A percentile compares a stretch with the other conserved stretches of the same genome.
These are phyloP conservation scores for Aspergillus baeticus DNA, from an alignment of 495 filamentous ascomycete species.

Conservation along the genomic window DNA sequence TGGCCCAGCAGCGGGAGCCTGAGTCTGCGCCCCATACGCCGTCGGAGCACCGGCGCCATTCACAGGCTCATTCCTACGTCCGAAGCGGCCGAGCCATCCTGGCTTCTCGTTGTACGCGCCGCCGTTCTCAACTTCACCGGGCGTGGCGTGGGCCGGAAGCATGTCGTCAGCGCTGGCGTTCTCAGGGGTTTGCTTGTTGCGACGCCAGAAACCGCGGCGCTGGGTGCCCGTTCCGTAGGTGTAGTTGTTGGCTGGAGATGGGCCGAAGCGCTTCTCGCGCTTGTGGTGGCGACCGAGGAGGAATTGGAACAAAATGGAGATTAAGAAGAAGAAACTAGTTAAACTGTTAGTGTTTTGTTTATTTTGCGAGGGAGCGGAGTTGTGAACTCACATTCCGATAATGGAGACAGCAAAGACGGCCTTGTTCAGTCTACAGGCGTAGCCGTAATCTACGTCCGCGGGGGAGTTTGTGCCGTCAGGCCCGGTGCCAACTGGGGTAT, in stretches of 20 bases:
- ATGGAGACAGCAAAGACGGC: slow-evolving; percentile 76
- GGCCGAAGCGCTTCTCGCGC: slow-evolving; percentile 77
- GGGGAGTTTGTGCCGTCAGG: slow-evolving; percentile 42
- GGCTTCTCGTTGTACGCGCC: slow-evolving; percentile 24
- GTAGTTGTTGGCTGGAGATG: slow-evolving; percentile 74
- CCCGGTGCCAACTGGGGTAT: slow-evolving; percentile 67
- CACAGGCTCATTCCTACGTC: slow-evolving; percentile 22
- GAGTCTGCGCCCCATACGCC: not conserved
- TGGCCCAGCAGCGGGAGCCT: too few species aligned
- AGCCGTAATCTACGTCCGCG: slow-evolving; percentile 39
- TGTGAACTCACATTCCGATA: slow-evolving; percentile 65
- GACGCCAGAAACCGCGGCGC: slow-evolving; percentile 48
- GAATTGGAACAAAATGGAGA: slow-evolving; percentile 63
- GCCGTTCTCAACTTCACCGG: slow-evolving; percentile 37
- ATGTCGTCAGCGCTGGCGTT: slow-evolving; percentile 26
- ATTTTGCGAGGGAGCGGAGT: not conserved
- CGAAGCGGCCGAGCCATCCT: slow-evolving; percentile 14
- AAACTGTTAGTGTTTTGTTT: not conserved
- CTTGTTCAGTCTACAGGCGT: slow-evolving; percentile 69
- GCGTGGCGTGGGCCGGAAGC: slow-evolving; percentile 38
- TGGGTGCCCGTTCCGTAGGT: slow-evolving; percentile 68
- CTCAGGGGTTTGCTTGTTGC: slow-evolving; percentile 43
- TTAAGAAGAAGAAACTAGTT: slow-evolving; percentile 62
- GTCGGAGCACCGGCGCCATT: not conserved
- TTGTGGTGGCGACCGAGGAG: slow-evolving; percentile 66